phyloP scores from a whole-genome alignment of 805 yeast species.

The Pichia pseudocactophila region DNA sequence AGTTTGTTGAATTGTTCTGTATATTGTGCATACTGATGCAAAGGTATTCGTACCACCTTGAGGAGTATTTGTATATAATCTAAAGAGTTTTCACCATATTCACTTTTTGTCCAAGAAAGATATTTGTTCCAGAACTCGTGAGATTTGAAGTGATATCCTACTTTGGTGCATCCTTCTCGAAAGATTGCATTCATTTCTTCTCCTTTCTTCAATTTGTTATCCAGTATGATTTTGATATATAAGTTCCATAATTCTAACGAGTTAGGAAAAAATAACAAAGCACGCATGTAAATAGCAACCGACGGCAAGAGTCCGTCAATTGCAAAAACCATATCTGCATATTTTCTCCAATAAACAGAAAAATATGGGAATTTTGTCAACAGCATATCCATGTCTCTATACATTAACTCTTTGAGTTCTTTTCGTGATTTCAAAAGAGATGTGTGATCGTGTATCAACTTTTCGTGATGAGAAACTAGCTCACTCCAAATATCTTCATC shows the following conservation, averaged over 20 bases:
- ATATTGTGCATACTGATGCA: constrained; percentile 81
- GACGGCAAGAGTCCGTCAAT: constrained; percentile 47
- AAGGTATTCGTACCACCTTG: constrained; percentile 48
- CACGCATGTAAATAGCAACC: constrained; percentile 33
- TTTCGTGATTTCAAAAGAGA: constrained; percentile 10
- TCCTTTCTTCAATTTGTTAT: constrained; percentile 29
- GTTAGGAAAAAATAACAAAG: constrained; percentile 43
- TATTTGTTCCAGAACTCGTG: no score
- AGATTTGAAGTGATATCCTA: constrained; percentile 68
- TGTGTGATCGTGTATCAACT: constrained; percentile 17
- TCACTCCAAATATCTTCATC: constrained; percentile 21
- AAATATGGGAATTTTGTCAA: constrained; percentile 50
- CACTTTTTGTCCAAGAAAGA: constrained; percentile 50
- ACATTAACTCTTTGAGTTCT: constrained; percentile 14
- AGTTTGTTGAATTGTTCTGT: constrained; percentile 41
- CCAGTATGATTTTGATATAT: constrained; percentile 44
- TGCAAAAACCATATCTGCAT: constrained; percentile 46
- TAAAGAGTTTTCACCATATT: constrained; percentile 26
- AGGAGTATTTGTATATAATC: constrained; percentile 35
- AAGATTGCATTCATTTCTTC: constrained; percentile 35
- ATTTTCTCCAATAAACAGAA: constrained; percentile 57
- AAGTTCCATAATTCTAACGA: constrained; percentile 66
- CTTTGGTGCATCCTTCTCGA: constrained; percentile 35
- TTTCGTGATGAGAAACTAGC: constrained; percentile 19
- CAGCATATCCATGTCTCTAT: constrained; percentile 31